Evolutionary conservation across 768 basidiomycete species (phyloP), one percentile per base, ranked within the genome.

Genomic region (Rubroboletus satanas): DNA sequence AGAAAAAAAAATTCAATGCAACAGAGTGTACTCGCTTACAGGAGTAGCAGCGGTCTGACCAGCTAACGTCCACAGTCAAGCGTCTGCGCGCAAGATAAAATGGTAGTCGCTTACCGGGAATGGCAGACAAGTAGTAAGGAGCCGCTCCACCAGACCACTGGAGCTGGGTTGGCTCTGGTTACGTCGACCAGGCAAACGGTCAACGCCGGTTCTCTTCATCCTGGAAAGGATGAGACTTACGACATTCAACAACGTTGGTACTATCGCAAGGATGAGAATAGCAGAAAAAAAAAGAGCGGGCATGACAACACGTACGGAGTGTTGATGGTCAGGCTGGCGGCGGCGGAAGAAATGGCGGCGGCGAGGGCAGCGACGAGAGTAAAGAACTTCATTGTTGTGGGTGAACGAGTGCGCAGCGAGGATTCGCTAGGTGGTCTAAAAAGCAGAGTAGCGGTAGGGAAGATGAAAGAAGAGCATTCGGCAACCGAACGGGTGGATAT

Each of bases 61-160:
- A 56, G 76, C 87, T 88, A 58, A 21, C 46, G 18, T 44, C 31
- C 55, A 33, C 33, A 14, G 28, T 47, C 29, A 17, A 32, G 46
- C 7, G 11, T 35, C 21, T 23, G 15, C n/a, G 7, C 4, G 9
- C 8, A 26, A 26, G 14, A 31, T 3, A 10, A 10, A 14, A 35
- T 26, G 6, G 3, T 0, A 0, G 1, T 0, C 0, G 59, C 79
- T 32, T 58, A 88, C 87, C 83, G 45, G 87, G 88, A 38, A 87
- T 60, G 49, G 87, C 59, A 10, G 80, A 73, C 47, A 88, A 52
- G 66, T 73, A 90, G 71, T 79, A 90, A 1, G 88, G 87, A 0
- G 73, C 23, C 0, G 52, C 45, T 32, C 86, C 85, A 5, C 73
- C 80, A 28, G 54, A 36, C 83, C 84, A 90, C 3, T 63, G 65